A percentile compares a stretch with the other conserved stretches of the same genome.
Conservation (phyloP, 2,329 filamentous ascomycete genomes). For the Colletotrichum tofieldiae region DNA sequence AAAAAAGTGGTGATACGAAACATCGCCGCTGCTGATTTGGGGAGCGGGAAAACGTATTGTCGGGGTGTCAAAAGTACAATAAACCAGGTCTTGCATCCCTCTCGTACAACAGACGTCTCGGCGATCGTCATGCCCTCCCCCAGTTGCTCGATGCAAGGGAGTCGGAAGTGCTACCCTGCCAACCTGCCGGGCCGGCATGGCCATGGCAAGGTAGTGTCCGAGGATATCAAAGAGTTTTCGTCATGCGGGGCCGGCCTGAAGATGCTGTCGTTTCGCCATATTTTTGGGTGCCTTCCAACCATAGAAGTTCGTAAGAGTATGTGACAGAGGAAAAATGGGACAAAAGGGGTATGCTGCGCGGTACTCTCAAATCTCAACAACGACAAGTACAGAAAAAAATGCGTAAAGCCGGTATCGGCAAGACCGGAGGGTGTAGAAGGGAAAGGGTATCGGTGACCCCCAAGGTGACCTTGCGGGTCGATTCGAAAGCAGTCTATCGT, state of each 20-base stretch:
- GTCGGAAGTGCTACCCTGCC: slow-evolving; percentile 1
- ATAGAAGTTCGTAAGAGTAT: slow-evolving; percentile 44
- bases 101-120: slow-evolving; percentile 8
- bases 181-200: neutral
- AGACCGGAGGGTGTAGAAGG: slow-evolving; percentile 30
- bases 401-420: slow-evolving; percentile 11
- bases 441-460: slow-evolving; percentile 39
- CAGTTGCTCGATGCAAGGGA: neutral
- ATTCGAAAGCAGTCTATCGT: slow-evolving; percentile 48
- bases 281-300: slow-evolving; percentile 33
- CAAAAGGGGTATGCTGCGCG: slow-evolving; percentile 55
- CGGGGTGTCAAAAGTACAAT: slow-evolving; percentile 37
- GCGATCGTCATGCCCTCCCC: neutral
- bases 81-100: slow-evolving; percentile 24
- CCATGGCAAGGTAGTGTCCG: slow-evolving; percentile 6
- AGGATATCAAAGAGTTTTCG: slow-evolving; percentile 39
- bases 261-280: slow-evolving; percentile 30
- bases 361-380: slow-evolving; percentile 49
- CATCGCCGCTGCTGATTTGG: slow-evolving; percentile 7
- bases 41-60: slow-evolving; percentile 42
- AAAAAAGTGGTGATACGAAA: slow-evolving; percentile 40
- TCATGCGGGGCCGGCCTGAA: slow-evolving; percentile 21
- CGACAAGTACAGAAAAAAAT: slow-evolving; percentile 34
- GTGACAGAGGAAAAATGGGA: slow-evolving; percentile 41
- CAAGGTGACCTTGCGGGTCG: slow-evolving; percentile 6